phyloP scores from a whole-genome alignment of 2,329 filamentous ascomycete genomes.

The Neodidymelliopsis sp. region DNA sequence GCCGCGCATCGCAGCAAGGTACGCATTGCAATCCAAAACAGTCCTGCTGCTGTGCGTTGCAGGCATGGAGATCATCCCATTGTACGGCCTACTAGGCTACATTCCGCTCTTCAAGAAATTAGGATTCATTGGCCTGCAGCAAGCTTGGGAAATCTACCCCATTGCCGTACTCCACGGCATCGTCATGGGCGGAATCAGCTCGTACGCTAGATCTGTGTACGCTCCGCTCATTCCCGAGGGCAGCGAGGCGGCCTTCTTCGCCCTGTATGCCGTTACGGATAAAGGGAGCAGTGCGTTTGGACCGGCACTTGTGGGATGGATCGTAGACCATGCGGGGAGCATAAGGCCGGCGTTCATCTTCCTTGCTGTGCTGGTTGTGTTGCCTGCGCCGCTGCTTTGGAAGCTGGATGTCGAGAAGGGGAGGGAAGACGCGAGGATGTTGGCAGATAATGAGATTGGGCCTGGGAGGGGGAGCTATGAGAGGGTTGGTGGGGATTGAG shows the following conservation, averaged over 20 bases:
- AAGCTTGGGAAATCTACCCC: constrained; percentile 92
- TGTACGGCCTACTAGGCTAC: constrained; percentile 87
- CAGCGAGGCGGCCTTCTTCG: constrained; percentile 92
- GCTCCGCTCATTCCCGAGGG: constrained; percentile 90
- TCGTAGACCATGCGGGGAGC: constrained; percentile 71
- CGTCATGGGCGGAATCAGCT: constrained; percentile 84
- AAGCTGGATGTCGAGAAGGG: constrained; percentile 75
- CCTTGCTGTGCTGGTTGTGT: constrained; percentile 75
- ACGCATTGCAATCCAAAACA: constrained; percentile 75
- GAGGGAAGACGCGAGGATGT: constrained; percentile 42
- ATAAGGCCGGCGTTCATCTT: constrained; percentile 78
- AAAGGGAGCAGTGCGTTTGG: constrained; percentile 93
- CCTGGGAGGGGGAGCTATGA: constrained; percentile 26
- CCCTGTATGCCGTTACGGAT: constrained; percentile 92
- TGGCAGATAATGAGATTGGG: constrained; percentile 29
- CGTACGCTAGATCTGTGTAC: constrained; percentile 88
- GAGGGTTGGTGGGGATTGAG: constrained; percentile 26
- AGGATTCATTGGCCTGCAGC: constrained; percentile 81
- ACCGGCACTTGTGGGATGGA: constrained; percentile 85
- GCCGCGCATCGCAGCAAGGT: constrained; percentile 75
- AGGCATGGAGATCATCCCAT: constrained; percentile 85
- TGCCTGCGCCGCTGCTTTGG: constrained; percentile 81
- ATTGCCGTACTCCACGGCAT: constrained; percentile 86
- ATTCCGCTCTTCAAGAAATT: constrained; percentile 75
- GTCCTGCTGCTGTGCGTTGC: constrained; percentile 85